Conservation (phyloP, 805 yeast genomes). For the Candida andamanensis region DNA sequence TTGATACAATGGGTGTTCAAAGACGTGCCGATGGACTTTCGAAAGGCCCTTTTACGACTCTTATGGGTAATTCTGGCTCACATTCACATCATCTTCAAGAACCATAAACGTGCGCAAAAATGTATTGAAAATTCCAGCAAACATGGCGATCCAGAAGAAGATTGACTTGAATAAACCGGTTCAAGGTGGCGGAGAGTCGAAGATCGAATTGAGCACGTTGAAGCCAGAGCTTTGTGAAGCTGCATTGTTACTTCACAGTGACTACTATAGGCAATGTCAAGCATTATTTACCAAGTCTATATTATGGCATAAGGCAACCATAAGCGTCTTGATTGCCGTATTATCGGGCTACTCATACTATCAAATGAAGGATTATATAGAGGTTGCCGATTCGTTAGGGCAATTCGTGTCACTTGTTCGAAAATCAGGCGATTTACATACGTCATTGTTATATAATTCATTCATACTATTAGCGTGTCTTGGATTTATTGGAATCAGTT, state of each 20-base stretch:
- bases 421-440: constrained; percentile 21
- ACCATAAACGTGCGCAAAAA: background rate
- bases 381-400: constrained; percentile 22
- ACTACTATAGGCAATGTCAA: constrained; percentile 47
- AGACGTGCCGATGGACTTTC: too few species aligned
- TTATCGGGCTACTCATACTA: constrained; percentile 14
- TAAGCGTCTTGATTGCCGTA: constrained; percentile 13
- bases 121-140: background rate
- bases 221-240: constrained; percentile 58
- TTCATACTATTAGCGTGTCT: constrained; percentile 21
- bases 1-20: too few species aligned
- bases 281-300: constrained; percentile 40
- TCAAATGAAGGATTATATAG: constrained; percentile 25
- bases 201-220: constrained; percentile 44
- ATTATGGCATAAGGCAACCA: constrained; percentile 40
- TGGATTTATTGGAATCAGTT: constrained; percentile 16
- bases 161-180: constrained; percentile 53
- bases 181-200: constrained; percentile 46
- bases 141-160: constrained; percentile 45
- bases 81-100: too few species aligned
- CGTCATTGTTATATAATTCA: constrained; percentile 21
- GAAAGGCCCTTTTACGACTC: too few species aligned
- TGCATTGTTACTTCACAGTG: constrained; percentile 59
- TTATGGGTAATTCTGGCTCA: too few species aligned
- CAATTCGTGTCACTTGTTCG: constrained; percentile 23